Base-by-base conservation (phyloP, 257 asterid species). In the Solanum dulcamara region DNA sequence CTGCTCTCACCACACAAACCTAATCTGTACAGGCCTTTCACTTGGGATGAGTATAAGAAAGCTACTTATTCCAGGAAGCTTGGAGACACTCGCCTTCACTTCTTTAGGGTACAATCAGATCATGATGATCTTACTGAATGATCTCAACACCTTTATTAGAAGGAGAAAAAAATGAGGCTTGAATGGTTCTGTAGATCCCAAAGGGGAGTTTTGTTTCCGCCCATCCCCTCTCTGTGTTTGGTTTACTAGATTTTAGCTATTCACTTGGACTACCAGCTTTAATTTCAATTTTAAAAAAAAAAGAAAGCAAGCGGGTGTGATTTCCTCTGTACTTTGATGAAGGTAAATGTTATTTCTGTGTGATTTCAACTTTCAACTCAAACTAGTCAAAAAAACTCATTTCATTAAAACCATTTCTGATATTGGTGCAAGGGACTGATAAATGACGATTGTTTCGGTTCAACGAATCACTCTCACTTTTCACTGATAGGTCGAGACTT, bases 31-130 rank as follows among this genome's bases (percentile, higher is more conserved):
- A 85, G 91, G 72, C 83, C 88, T 48, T 92, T 92, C 89, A 91
- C 92, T 6, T 92, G 94, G 96, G 92, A 28, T 0, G 93, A 92
- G 4, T 90, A 89, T 81, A 92, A 91, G 91, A 86, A 88, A 77
- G 92, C 88, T 15, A 57, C 90, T 0, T 90, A 82, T 57, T n/a
- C 86, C 7, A 82, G 57, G 1, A 85, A 85, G 59, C 87, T 92
- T 44, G 91, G 92, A 13, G 92, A 91, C 22, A 33, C 1, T 7
- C 94, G 93, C 38, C 91, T 92, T 40, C 86, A 89, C 80, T 88
- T 86, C 62, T 91, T 92, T 53, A 57, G 53, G 9, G 72, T 22
- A 55, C 51, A 55, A 35, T 81, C 71, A 4, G 33, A 81, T 50
- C 66, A 80, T 26, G 18, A 80, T 50, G 83, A 80, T 81, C 84